phyloP scores from a whole-genome alignment of 2,329 filamentous ascomycete genomes.

The Exophiala sp. region DNA sequence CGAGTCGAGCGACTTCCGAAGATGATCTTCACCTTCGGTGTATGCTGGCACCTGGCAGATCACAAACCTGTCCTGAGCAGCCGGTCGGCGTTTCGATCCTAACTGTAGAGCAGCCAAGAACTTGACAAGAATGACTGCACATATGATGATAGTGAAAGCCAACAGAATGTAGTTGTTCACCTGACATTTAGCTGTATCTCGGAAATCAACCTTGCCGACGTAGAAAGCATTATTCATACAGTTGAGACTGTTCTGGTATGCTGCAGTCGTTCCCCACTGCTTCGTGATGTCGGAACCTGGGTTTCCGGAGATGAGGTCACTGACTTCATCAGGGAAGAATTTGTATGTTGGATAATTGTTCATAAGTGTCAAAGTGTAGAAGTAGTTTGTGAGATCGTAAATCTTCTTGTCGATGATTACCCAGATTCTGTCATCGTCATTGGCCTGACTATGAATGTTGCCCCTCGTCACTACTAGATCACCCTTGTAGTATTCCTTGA shows the following conservation, averaged over 20 bases:
- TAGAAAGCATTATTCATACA: conserved; percentile 85
- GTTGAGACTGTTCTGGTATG: conserved; percentile 64
- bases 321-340: conserved; percentile 69
- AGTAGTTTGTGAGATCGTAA: conserved; percentile 92
- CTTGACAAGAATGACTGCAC: conserved; percentile 75
- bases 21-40: conserved; percentile 93
- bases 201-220: conserved; percentile 79
- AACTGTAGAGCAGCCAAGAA: conserved; percentile 92
- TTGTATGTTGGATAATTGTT: conserved; percentile 57
- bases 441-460: conserved; percentile 62
- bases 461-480: conserved; percentile 68
- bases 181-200: conserved; percentile 69
- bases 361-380: conserved; percentile 64
- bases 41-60: conserved; percentile 98
- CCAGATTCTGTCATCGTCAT: conserved; percentile 69
- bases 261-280: conserved; percentile 53
- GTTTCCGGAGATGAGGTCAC: conserved; percentile 67
- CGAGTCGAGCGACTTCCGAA: conserved; percentile 89
- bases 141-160: conserved; percentile 80
- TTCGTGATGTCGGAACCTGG: conserved; percentile 75
- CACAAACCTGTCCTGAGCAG: conserved; percentile 95
- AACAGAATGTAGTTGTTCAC: conserved; percentile 90
- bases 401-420: conserved; percentile 71
- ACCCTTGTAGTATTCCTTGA: conserved; percentile 84
- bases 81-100: conserved; percentile 82